These are phyloP conservation scores for Vicia faba DNA, from an alignment of 306 rosid species.

Conservation along the genomic window DNA sequence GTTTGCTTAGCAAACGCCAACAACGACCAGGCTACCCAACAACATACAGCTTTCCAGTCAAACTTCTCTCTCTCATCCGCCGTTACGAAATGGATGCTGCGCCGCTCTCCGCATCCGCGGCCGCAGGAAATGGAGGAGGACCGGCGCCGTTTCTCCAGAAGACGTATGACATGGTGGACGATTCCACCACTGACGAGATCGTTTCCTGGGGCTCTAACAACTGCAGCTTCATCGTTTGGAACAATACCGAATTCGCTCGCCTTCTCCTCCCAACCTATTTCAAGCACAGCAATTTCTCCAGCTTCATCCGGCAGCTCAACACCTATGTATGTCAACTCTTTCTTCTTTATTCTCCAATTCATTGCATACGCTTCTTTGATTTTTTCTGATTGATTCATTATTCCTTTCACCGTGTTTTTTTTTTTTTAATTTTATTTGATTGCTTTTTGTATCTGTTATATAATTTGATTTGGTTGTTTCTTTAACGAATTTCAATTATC, in stretches of 20 bases:
- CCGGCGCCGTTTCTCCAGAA: constrained; percentile 90
- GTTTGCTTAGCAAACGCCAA: not conserved
- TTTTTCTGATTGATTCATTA: not conserved
- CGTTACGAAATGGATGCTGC: constrained; percentile 49
- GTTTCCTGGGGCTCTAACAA: constrained; percentile 81
- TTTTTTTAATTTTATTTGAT: not conserved
- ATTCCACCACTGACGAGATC: constrained; percentile 68
- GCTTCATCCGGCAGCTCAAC: constrained; percentile 98
- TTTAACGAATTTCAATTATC: not conserved
- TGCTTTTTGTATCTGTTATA: constrained; percentile 2
- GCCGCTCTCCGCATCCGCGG: constrained; percentile 43
- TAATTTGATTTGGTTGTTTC: constrained; percentile 5
- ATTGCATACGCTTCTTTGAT: not conserved
- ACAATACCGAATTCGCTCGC: constrained; percentile 85
- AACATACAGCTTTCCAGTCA: constrained; percentile 34
- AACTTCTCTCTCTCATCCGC: constrained; percentile 20
- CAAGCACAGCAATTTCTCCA: constrained; percentile 96
- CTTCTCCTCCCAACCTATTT: constrained; percentile 82
- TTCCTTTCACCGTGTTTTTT: not conserved
- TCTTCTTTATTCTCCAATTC: not conserved
- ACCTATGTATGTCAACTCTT: constrained; percentile 65
- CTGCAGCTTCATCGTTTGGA: constrained; percentile 91
- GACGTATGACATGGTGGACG: constrained; percentile 96
- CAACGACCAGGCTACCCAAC: constrained; percentile 34
- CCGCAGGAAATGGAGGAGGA: constrained; percentile 51